Percentiles rank a stretch among this genome's conserved stretches.
Evolutionary conservation across 148 eudicot species (phyloP).

Genomic region (Nyssa sinensis): DNA sequence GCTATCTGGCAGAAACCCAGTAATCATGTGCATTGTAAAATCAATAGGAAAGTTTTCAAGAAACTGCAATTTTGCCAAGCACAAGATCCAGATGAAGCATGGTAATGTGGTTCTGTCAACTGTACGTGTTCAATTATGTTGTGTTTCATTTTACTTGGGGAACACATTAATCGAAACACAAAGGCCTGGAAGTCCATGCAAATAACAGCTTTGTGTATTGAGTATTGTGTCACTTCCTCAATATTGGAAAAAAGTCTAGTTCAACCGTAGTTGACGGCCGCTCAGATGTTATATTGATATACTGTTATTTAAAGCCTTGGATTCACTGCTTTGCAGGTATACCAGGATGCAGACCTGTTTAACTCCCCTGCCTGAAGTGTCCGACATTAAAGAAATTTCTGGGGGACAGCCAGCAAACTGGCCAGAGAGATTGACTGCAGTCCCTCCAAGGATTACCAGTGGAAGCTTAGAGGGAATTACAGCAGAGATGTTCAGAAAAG

Average conservation of each 20-base stretch:
- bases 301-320: too few relatives aligned
- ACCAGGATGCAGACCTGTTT: constrained; percentile 71
- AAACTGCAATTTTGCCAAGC: constrained; percentile 55
- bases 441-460: constrained; percentile 64
- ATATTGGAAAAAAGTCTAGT: too few relatives aligned
- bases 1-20: constrained; percentile 68
- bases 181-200: too few relatives aligned
- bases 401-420: constrained; percentile 65
- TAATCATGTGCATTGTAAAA: constrained; percentile 50
- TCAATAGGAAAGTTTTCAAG: constrained; percentile 40
- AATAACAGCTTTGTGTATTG: too few relatives aligned
- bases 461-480: constrained; percentile 60
- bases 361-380: constrained; percentile 73
- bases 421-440: constrained; percentile 65
- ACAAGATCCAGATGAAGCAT: constrained; percentile 61
- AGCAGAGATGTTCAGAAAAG: constrained; percentile 39
- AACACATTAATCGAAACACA: too few relatives aligned
- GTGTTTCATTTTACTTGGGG: too few relatives aligned
- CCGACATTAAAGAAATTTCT: constrained; percentile 50
- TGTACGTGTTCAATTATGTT: neutral
- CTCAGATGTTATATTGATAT: too few relatives aligned
- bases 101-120: constrained; percentile 55
- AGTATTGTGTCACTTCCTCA: too few relatives aligned
- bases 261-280: too few relatives aligned
- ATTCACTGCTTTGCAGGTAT: constrained; percentile 39